Percentiles rank a stretch among this genome's conserved stretches.
Evolutionary conservation across 352 stramenopile species (phyloP).

Genomic region (Pythium apleroticum): DNA sequence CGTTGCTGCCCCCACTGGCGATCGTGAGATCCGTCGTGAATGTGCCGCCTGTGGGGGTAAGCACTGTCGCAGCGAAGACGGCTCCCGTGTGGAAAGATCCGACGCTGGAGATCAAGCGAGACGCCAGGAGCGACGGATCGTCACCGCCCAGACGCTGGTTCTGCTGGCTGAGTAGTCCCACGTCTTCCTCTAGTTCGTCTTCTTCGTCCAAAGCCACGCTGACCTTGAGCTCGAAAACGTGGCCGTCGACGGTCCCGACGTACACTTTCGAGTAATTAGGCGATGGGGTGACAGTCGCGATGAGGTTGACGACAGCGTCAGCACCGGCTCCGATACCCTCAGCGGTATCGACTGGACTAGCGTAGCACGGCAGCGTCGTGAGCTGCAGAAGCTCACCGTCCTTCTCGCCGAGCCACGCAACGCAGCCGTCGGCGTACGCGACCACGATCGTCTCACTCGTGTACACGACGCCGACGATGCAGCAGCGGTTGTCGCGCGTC

Average conservation of each 20-base stretch:
- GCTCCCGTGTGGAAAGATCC: conserved; percentile 54
- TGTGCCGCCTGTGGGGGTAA: conserved; percentile 57
- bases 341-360: neutral
- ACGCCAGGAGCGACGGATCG: conserved; percentile 25
- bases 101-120: conserved; percentile 40
- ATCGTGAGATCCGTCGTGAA: conserved; percentile 48
- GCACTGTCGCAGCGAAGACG: conserved; percentile 39
- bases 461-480: conserved; percentile 48
- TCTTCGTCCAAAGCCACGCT: conserved; percentile 54
- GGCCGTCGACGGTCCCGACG: conserved; percentile 50
- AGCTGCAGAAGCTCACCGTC: conserved; percentile 47
- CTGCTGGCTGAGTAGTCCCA: neutral
- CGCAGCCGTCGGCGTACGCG: conserved; percentile 44
- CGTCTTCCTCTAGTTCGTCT: conserved; percentile 47
- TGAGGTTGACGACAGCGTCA: conserved; percentile 7
- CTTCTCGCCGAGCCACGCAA: conserved; percentile 50
- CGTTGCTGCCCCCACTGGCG: conserved; percentile 50
- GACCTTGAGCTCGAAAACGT: conserved; percentile 68
- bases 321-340: neutral
- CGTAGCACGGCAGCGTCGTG: conserved; percentile 29
- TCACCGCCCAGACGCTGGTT: neutral
- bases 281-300: conserved; percentile 45
- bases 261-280: conserved; percentile 60
- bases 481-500: conserved; percentile 34
- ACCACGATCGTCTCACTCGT: conserved; percentile 54